Percentiles rank a stretch among this genome's conserved stretches.
phyloP scores from a whole-genome alignment of 2,329 filamentous ascomycete species.

The Myriosclerotinia duriaeana region DNA sequence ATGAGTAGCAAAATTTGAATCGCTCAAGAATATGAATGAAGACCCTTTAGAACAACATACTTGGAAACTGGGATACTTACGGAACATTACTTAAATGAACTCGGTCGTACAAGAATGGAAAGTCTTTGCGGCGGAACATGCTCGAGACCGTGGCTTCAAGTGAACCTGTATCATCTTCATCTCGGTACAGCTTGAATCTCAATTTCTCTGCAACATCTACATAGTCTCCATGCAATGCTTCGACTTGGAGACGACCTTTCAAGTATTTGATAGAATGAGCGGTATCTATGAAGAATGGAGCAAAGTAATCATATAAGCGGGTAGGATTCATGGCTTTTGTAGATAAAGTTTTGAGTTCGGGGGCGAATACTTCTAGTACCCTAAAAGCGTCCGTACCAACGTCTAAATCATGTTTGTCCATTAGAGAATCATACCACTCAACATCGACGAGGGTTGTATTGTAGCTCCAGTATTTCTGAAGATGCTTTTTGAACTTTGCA shows the following conservation, averaged over 20 bases:
- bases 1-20: background rate
- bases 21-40: background rate
- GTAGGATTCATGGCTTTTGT: background rate
- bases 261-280: constrained; percentile 26
- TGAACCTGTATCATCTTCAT: background rate
- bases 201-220: constrained; percentile 28
- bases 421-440: constrained; percentile 2
- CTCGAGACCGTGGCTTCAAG: background rate
- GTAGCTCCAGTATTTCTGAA: background rate
- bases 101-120: constrained; percentile 26
- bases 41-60: background rate
- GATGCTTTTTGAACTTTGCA: background rate
- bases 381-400: constrained; percentile 25
- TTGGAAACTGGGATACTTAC: constrained; percentile 20
- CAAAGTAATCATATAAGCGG: constrained; percentile 27
- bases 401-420: constrained; percentile 6
- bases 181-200: constrained; percentile 23
- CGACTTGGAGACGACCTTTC: constrained; percentile 25
- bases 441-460: constrained; percentile 12
- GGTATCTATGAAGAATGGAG: constrained; percentile 26
- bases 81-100: constrained; percentile 31
- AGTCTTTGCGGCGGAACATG: constrained; percentile 19
- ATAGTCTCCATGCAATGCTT: constrained; percentile 27
- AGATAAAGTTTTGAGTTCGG: constrained; percentile 7
- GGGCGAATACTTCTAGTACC: background rate